These are phyloP conservation scores for Verbena officinalis DNA, from an alignment of 257 asterid species.

Conservation along the genomic window DNA sequence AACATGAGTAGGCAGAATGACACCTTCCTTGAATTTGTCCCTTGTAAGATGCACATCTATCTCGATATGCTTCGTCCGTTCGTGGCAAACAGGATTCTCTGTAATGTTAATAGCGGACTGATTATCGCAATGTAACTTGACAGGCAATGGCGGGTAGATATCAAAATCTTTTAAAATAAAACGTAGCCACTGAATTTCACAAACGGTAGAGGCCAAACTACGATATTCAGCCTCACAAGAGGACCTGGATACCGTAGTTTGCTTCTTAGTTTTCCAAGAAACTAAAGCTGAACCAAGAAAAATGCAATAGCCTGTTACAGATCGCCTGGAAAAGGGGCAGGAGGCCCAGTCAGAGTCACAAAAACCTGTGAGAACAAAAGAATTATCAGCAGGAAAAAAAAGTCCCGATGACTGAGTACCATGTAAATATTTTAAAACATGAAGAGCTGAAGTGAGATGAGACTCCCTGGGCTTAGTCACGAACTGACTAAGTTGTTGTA, in stretches of 20 bases:
- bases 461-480: too few relatives aligned
- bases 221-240: background rate
- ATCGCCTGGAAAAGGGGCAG: background rate
- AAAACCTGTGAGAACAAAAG: background rate
- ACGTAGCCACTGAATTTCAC: background rate
- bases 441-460: too few relatives aligned
- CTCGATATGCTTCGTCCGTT: background rate
- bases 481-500: too few relatives aligned
- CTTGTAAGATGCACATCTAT: background rate
- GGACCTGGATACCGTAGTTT: background rate
- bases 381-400: background rate
- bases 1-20: background rate
- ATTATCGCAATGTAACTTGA: background rate
- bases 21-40: background rate
- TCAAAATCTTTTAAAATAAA: background rate
- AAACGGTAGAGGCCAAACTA: background rate
- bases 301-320: background rate
- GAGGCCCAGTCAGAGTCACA: background rate
- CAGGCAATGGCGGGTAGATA: fast-evolving
- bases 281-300: background rate
- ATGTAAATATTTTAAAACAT: background rate
- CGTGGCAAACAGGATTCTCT: background rate
- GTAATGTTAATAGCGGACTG: background rate
- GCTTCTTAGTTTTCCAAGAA: background rate
- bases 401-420: background rate